Conservation (phyloP, 306 rosid genomes). For the Heteromeles arbutifolia region DNA sequence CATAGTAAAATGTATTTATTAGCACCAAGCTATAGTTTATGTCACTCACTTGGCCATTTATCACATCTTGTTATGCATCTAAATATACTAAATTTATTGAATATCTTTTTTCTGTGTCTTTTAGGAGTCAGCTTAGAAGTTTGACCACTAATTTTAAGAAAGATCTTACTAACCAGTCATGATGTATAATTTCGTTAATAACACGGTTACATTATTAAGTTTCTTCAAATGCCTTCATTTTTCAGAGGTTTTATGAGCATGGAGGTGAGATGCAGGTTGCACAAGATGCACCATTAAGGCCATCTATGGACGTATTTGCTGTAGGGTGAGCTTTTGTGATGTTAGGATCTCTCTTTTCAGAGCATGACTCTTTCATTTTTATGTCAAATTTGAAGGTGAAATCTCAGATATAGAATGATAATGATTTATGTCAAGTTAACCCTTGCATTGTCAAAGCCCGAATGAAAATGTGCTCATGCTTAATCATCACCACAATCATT, state of each 20-base stretch:
- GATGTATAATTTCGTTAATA: neutral
- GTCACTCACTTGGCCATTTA: neutral
- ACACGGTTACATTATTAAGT: constrained; percentile 7
- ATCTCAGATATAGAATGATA: neutral
- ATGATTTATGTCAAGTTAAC: neutral
- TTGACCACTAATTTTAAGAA: neutral
- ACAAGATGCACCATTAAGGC: constrained; percentile 76
- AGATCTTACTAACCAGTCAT: neutral
- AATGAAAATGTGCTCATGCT: neutral
- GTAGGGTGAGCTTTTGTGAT: constrained; percentile 68
- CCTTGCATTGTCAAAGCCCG: neutral
- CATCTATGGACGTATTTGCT: constrained; percentile 95
- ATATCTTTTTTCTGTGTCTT: neutral
- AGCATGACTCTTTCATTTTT: neutral
- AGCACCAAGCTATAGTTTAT: neutral
- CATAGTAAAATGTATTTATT: neutral
- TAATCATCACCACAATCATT: neutral
- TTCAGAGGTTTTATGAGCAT: constrained; percentile 93
- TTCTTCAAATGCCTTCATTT: neutral
- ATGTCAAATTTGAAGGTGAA: neutral
- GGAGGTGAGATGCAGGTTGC: constrained; percentile 93
- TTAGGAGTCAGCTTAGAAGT: neutral
- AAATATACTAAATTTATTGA: neutral
- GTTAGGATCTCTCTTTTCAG: constrained; percentile 14
- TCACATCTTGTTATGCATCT: neutral